Evolutionary conservation across 345 rosid genomes (phyloP), one percentile per base, ranked within the genome.

Genomic region (Brassica nigra): DNA sequence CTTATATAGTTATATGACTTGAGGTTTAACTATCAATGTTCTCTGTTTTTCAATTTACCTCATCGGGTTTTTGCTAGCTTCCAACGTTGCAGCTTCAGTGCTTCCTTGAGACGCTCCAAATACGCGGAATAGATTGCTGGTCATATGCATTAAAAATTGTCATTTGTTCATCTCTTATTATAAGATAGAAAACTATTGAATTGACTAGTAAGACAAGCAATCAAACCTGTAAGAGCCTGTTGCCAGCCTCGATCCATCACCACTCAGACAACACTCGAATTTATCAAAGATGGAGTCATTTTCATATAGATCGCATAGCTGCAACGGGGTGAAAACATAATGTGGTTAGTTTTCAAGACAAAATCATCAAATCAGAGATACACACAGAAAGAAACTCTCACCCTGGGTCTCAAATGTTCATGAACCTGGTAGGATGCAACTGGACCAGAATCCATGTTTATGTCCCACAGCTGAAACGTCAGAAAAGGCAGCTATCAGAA

Each of bases 401-500:
- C 97, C 97, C 80, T 91, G 55, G 96, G 99, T 86, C 99, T 90
- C 75, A 95, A 83, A 82, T 95, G 84, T 85, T 95, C 97, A 82
- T 95, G 99, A 87, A 95, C 99, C 83, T 88, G 97, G 90, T 89
- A 91, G 11, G 95, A 88, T 82, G 97, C 88, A 83, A 95, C 97
- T 20, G 99, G 99, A 80, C 99, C 97, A n/a, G 97, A 89, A 88
- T 96, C 99, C 99, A 96, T 96, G 84, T 92, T 95, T 82, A 95
- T 89, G 85, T 95, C 99, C 99, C 99, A 95, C 72, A 95, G 84
- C 91, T 88, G 82, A 66, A 77, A 83, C 66, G 44, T 52, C 2
- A 16, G 6, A 36, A 71, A 49, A 28, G 52, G 66, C 14, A 61
- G 34, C 66, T 33, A 81, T 81, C 70, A 76, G 59, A 67, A 72